A percentile compares a stretch with the other conserved stretches of the same genome.
These are phyloP conservation scores for Tuber aestivum DNA, from an alignment of 495 filamentous ascomycete species.

Conservation along the genomic window DNA sequence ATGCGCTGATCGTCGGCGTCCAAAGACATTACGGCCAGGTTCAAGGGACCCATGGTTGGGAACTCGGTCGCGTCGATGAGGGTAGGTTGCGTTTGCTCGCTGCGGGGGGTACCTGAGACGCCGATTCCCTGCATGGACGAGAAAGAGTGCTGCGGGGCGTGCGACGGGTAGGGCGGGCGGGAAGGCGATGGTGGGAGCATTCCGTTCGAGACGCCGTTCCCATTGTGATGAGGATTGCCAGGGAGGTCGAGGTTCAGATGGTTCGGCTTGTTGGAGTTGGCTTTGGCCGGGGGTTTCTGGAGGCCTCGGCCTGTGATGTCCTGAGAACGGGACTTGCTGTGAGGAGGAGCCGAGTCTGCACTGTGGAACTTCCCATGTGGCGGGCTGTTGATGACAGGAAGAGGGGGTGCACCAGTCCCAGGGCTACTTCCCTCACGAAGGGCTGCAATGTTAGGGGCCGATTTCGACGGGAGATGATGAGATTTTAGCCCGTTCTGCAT, in stretches of 20 bases:
- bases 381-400: conserved; percentile 18
- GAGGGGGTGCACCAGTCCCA: background rate
- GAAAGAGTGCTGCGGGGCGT: conserved; percentile 24
- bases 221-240: background rate
- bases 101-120: conserved; percentile 48
- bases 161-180: conserved; percentile 25
- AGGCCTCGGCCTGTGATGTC: conserved; percentile 27
- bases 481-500: conserved; percentile 30
- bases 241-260: conserved; percentile 38
- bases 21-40: conserved; percentile 51
- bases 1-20: conserved; percentile 50
- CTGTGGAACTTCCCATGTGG: conserved; percentile 10
- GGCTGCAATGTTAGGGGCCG: conserved; percentile 40
- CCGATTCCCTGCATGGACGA: conserved; percentile 48
- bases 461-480: conserved; percentile 41
- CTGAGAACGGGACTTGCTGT: conserved; percentile 35
- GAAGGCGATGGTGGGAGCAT: conserved; percentile 37
- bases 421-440: conserved; percentile 26
- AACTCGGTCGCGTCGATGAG: conserved; percentile 37
- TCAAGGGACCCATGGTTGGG: conserved; percentile 47
- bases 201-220: conserved; percentile 19
- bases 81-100: conserved; percentile 24
- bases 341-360: conserved; percentile 19
- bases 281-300: background rate
- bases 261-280: conserved; percentile 22